Base-by-base conservation (phyloP, 2,329 filamentous ascomycete species). In the Diaporthe capsici region DNA sequence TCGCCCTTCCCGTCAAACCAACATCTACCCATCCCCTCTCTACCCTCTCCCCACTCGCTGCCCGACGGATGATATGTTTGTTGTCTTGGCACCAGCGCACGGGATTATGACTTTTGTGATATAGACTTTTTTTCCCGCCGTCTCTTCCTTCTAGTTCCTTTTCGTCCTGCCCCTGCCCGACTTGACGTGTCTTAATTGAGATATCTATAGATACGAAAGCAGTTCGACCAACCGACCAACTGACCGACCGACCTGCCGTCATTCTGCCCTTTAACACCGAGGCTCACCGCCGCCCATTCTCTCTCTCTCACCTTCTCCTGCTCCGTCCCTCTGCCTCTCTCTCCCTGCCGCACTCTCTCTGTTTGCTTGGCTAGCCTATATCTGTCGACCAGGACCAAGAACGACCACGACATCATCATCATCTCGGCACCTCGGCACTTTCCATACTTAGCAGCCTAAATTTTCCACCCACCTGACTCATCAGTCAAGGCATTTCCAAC, bases 51-150 rank as follows among this genome's bases (percentile, higher is more conserved):
- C 65, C 44, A 68, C 65, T 37, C 65, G 49, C 65, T 70, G 65
- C 65, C 47, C 49, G 47, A 42, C 49, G 42, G 47, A 68, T 53
- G 65, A 70, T 55, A 70, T 70, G 65, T 70, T 39, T 25, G 49
- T 42, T 10, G 34, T 70, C 65, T 70, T 70, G 65, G 65, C 65
- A 70, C 47, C 47, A 20, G 22, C 20, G 49, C 65, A 42, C 34
- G 65, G 65, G 65, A 22, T 70, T 55, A 70, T 70, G 65, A 70
- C 31, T 22, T 22, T 42, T 67, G 60, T 67, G 58, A 65, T 31
- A 67, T 73, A 51, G 71, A 37, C 71, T 44, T 73, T 63, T 55
- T 37, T 65, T 13, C 42, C 25, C 49, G n/a, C 58, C 34, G 22
- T 65, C 57, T 53, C 17, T 63, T n/a, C 28, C 34, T 65, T 72